phyloP scores from a whole-genome alignment of 2,329 filamentous ascomycete genomes.

The Alternaria gansuensis region DNA sequence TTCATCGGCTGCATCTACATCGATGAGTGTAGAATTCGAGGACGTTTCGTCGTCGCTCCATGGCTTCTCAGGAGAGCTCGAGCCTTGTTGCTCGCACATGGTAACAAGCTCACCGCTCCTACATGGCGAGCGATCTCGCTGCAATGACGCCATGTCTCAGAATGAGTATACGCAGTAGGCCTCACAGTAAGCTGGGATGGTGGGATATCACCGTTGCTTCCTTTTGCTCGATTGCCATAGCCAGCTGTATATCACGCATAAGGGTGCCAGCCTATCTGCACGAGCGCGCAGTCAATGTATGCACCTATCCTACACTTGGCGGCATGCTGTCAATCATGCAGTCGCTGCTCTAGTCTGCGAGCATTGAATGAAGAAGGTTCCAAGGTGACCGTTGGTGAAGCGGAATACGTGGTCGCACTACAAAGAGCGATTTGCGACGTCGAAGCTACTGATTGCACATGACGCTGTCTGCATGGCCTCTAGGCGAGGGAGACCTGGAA shows the following conservation, averaged over 20 bases:
- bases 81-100: constrained; percentile 30
- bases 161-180: background rate
- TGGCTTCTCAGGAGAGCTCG: constrained; percentile 20
- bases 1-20: constrained; percentile 16
- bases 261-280: background rate
- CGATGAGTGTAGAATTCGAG: constrained; percentile 28
- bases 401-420: constrained; percentile 27
- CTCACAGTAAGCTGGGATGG: constrained; percentile 6
- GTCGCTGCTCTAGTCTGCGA: constrained; percentile 7
- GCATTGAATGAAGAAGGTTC: constrained; percentile 12
- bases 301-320: constrained; percentile 12
- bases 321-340: constrained; percentile 14
- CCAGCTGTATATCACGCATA: constrained; percentile 4
- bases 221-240: constrained; percentile 11
- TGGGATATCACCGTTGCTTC: constrained; percentile 2
- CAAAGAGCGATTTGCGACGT: constrained; percentile 8
- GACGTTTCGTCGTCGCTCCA: constrained; percentile 27
- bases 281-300: constrained; percentile 6
- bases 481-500: constrained; percentile 12
- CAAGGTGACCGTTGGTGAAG: constrained; percentile 12
- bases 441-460: constrained; percentile 5
- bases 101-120: constrained; percentile 30
- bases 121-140: constrained; percentile 34
- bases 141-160: constrained; percentile 24
- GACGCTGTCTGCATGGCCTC: constrained; percentile 1